A percentile compares a stretch with the other conserved stretches of the same genome.
Conservation (phyloP, 2,329 filamentous ascomycete genomes). For the Arthrobotrys sphaeroides region DNA sequence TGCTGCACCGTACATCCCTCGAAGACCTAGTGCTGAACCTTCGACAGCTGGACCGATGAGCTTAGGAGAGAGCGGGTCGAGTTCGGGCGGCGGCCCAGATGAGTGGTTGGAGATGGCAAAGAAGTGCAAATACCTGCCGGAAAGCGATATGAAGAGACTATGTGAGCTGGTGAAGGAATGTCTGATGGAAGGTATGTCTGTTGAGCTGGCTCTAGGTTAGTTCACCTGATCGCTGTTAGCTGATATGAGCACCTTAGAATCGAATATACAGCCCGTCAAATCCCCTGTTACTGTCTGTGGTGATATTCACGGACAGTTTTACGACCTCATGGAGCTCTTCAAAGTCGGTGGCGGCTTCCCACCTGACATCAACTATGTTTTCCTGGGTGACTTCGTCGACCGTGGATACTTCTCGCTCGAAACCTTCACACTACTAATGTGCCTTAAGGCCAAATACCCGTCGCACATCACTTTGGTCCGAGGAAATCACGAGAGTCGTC, state of each 20-base stretch:
- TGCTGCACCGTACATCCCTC: conserved; percentile 34
- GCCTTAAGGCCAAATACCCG: conserved; percentile 77
- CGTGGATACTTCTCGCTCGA: conserved; percentile 78
- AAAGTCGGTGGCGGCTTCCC: conserved; percentile 97
- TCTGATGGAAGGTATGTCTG: conserved; percentile 84
- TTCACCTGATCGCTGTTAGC: neutral
- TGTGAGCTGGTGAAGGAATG: conserved; percentile 99
- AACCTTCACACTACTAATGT: conserved; percentile 76
- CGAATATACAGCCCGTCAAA: conserved; percentile 97
- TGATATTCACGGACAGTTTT: conserved; percentile 98
- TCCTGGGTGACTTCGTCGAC: conserved; percentile 78
- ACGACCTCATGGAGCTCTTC: conserved; percentile 96
- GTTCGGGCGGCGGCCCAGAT: conserved; percentile 83
- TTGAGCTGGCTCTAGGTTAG: neutral
- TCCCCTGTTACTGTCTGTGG: conserved; percentile 97
- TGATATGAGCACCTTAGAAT: conserved; percentile 70
- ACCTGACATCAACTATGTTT: conserved; percentile 75
- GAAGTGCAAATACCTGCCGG: conserved; percentile 95
- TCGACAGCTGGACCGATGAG: conserved; percentile 61
- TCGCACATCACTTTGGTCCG: conserved; percentile 77
- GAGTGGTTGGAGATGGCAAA: conserved; percentile 98
- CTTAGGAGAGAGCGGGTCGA: conserved; percentile 74
- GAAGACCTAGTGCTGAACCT: conserved; percentile 53
- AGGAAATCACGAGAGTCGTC: conserved; percentile 78
- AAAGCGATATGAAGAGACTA: conserved; percentile 96